Percentiles rank a stretch among this genome's conserved stretches.
Conservation (phyloP, 306 rosid genomes). For the Cicer judaicum region DNA sequence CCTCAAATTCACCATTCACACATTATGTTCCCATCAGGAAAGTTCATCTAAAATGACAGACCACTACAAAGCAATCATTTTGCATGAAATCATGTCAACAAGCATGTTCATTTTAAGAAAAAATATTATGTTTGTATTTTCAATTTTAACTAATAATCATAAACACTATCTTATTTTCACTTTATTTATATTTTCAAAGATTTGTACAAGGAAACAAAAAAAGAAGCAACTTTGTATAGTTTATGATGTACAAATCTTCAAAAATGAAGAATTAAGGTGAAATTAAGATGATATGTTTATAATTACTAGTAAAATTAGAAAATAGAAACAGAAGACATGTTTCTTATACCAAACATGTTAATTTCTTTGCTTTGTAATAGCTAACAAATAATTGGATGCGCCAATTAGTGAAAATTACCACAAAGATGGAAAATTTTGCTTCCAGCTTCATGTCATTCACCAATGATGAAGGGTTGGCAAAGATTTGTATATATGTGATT, state of each 20-base stretch:
- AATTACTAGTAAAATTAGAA: constrained; percentile 4
- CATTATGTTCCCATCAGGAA: constrained; percentile 17
- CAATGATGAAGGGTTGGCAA: constrained; percentile 6
- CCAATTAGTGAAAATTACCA: constrained; percentile 34
- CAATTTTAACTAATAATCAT: not conserved
- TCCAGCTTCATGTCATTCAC: constrained; percentile 34
- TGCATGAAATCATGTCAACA: constrained; percentile 12
- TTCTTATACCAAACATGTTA: constrained; percentile 26
- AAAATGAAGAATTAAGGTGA: not conserved
- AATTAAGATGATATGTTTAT: not conserved
- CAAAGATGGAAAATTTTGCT: constrained; percentile 36
- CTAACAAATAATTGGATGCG: constrained; percentile 37
- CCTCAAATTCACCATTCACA: constrained; percentile 42
- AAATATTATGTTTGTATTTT: not conserved
- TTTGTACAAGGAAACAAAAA: not conserved
- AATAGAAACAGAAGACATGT: not conserved
- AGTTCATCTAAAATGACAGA: constrained; percentile 32
- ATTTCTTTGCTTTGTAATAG: constrained; percentile 33
- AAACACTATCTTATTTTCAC: not conserved
- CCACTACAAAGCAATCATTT: constrained; percentile 40
- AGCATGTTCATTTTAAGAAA: constrained; percentile 7
- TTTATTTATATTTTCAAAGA: not conserved
- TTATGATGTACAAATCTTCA: constrained; percentile 3
- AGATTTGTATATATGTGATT: constrained; percentile 24
- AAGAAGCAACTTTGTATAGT: not conserved